Conservation (phyloP, 768 basidiomycete genomes). For the Leccinum incarnatum region DNA sequence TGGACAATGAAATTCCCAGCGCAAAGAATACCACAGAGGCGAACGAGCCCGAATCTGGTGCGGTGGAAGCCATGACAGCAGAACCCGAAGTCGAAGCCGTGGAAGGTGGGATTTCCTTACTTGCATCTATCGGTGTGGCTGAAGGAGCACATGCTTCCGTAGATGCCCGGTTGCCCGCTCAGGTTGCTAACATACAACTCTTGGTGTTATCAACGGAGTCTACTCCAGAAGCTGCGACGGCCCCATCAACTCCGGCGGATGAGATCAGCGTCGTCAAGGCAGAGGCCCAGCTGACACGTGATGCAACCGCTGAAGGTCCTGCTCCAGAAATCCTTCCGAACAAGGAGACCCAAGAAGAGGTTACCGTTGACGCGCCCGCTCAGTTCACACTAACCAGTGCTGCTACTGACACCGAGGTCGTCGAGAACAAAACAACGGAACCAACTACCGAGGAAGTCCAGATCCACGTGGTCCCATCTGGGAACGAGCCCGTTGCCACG, state of each 20-base stretch:
- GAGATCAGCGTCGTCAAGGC: background rate
- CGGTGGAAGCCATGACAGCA: background rate
- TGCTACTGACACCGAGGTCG: background rate
- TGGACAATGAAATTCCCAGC: constrained; percentile 11
- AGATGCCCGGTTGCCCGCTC: constrained; percentile 8
- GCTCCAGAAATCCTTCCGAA: background rate
- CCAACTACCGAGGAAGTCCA: background rate
- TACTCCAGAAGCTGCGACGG: constrained; percentile 3
- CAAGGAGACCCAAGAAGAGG: constrained; percentile 2
- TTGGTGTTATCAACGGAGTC: background rate
- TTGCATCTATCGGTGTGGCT: background rate
- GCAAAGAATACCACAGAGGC: background rate
- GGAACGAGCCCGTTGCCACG: background rate
- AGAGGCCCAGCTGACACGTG: background rate
- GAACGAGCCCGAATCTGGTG: background rate
- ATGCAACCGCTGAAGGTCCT: background rate
- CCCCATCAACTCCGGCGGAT: background rate
- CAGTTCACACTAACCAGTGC: background rate
- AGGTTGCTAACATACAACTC: background rate
- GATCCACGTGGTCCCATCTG: background rate
- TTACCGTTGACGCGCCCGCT: background rate
- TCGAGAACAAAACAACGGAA: background rate
- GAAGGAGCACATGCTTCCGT: background rate
- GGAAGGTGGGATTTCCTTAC: background rate
- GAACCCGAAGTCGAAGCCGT: background rate